These are phyloP conservation scores for Davidsoniella australis DNA, from an alignment of 2,329 filamentous ascomycete species.

Conservation along the genomic window DNA sequence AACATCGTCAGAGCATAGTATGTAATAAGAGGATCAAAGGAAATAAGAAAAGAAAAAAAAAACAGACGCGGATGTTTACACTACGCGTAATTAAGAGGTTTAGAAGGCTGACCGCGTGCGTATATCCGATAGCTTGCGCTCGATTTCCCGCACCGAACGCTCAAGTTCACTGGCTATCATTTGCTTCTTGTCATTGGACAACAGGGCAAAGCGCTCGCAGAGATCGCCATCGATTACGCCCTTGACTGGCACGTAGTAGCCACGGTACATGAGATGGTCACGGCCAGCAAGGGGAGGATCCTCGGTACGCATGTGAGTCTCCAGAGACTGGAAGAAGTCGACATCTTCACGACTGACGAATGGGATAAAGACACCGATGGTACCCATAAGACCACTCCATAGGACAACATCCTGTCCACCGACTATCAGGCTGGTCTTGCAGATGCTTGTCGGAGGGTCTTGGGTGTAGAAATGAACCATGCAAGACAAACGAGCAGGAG, in stretches of 20 bases:
- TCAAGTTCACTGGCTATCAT: slow-evolving; percentile 91
- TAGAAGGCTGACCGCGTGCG: slow-evolving; percentile 43
- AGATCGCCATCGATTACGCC: slow-evolving; percentile 93
- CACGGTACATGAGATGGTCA: slow-evolving; percentile 88
- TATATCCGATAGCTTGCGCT: slow-evolving; percentile 74
- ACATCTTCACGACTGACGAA: slow-evolving; percentile 85
- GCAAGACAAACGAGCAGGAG: slow-evolving; percentile 66
- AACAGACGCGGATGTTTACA: not conserved
- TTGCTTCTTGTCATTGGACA: slow-evolving; percentile 78
- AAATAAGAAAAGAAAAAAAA: slow-evolving; percentile 18
- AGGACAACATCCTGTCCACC: slow-evolving; percentile 82
- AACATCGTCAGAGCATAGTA: not conserved
- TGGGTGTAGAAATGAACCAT: slow-evolving; percentile 82
- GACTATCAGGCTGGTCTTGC: slow-evolving; percentile 77
- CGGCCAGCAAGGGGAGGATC: slow-evolving; percentile 78
- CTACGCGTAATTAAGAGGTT: slow-evolving; percentile 13
- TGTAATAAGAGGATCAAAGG: slow-evolving; percentile 17
- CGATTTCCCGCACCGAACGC: slow-evolving; percentile 78
- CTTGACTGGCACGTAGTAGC: slow-evolving; percentile 94
- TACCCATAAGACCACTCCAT: slow-evolving; percentile 90
- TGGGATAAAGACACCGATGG: slow-evolving; percentile 80
- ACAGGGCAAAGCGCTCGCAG: slow-evolving; percentile 74
- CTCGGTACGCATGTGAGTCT: slow-evolving; percentile 71
- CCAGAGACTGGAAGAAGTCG: slow-evolving; percentile 92
- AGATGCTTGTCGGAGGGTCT: slow-evolving; percentile 79